phyloP scores from a whole-genome alignment of 2,329 filamentous ascomycete genomes.

The Aspergillus uvarum region DNA sequence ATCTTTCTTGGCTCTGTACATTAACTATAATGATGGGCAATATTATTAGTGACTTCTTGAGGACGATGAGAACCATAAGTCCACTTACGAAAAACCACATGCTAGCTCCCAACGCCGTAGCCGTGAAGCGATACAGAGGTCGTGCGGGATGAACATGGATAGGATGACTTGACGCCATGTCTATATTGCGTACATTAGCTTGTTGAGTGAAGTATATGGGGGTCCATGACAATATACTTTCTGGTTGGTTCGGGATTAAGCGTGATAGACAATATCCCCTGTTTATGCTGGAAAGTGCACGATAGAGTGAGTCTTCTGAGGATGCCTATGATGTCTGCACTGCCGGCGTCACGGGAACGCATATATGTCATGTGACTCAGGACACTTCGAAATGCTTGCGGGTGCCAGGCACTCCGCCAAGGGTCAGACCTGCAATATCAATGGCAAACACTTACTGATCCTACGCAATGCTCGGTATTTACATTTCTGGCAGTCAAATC shows the following conservation, averaged over 20 bases:
- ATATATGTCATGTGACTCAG: not conserved
- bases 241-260: not conserved
- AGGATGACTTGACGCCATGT: conserved; percentile 45
- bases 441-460: not conserved
- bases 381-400: no score
- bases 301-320: not conserved
- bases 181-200: conserved; percentile 17
- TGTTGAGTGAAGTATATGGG: not conserved
- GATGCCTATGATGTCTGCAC: not conserved
- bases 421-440: not conserved
- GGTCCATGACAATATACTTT: not conserved
- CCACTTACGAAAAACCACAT: conserved; percentile 96
- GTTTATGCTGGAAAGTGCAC: not conserved
- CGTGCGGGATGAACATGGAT: conserved; percentile 58
- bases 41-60: not conserved
- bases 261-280: not conserved
- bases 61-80: not conserved
- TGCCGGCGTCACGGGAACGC: not conserved
- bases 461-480: not conserved
- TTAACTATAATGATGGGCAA: conserved; percentile 59
- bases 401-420: not conserved
- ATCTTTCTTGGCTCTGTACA: conserved; percentile 96
- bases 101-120: conserved; percentile 83
- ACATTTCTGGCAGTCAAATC: not conserved
- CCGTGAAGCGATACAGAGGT: conserved; percentile 78